These are phyloP conservation scores for Monilinia laxa DNA, from an alignment of 2,329 filamentous ascomycete genomes.

Conservation along the genomic window DNA sequence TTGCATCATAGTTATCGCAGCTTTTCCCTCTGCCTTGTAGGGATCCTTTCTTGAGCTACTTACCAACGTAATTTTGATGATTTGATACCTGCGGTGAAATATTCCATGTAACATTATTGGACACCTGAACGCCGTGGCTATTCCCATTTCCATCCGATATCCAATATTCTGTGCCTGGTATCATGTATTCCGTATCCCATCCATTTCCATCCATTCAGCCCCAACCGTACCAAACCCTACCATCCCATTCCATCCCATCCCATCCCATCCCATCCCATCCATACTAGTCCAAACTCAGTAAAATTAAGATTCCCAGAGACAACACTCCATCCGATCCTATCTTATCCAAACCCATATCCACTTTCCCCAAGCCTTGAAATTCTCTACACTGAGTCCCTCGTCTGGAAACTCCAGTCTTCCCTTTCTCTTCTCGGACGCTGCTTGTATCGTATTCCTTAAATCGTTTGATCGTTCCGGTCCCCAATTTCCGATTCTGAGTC, in stretches of 20 bases:
- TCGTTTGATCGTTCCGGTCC: slow-evolving; percentile 41
- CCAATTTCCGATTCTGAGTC: slow-evolving; percentile 39
- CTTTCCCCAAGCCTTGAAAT: slow-evolving; percentile 33
- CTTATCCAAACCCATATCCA: slow-evolving; percentile 44
- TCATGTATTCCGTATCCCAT: background rate
- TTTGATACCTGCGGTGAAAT: background rate
- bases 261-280: no score
- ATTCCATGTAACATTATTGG: background rate
- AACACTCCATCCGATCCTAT: slow-evolving; percentile 24
- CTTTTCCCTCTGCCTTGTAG: background rate
- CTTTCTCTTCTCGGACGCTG: slow-evolving; percentile 38
- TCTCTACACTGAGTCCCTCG: slow-evolving; percentile 38
- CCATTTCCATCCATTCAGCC: background rate
- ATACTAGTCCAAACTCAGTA: background rate
- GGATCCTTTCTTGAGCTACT: background rate
- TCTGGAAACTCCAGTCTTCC: slow-evolving; percentile 42
- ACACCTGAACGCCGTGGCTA: background rate
- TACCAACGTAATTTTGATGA: background rate
- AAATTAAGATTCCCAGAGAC: background rate
- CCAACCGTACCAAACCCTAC: background rate
- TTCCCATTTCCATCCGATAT: background rate
- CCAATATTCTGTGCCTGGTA: background rate
- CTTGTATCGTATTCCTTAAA: slow-evolving; percentile 41
- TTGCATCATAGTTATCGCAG: background rate
- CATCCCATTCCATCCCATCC: no score